These are phyloP conservation scores for Fusarium dlaminii DNA, from an alignment of 2,329 filamentous ascomycete species.

Conservation along the genomic window DNA sequence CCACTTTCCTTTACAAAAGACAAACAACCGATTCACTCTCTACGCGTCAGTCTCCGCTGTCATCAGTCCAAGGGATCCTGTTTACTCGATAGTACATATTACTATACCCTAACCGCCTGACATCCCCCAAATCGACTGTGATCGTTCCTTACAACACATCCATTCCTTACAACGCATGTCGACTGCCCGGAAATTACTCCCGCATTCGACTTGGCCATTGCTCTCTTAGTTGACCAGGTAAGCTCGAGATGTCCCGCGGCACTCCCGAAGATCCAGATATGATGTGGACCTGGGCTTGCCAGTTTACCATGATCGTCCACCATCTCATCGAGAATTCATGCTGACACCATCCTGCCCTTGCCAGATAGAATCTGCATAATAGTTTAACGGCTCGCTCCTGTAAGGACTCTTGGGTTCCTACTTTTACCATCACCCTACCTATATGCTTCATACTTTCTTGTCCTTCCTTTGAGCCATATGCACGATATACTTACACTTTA, in stretches of 20 bases:
- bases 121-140: constrained; percentile 19
- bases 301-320: constrained; percentile 36
- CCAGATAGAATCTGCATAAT: constrained; percentile 40
- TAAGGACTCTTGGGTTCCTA: constrained; percentile 52
- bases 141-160: constrained; percentile 38
- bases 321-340: constrained; percentile 37
- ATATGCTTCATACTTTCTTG: constrained; percentile 54
- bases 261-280: constrained; percentile 46
- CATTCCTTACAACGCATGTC: constrained; percentile 40
- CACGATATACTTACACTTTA: constrained; percentile 39
- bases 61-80: constrained; percentile 27
- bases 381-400: constrained; percentile 40
- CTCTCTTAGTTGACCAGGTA: constrained; percentile 44
- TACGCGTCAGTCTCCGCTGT: constrained; percentile 21
- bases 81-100: constrained; percentile 29
- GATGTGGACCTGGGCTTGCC: constrained; percentile 41
- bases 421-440: constrained; percentile 59
- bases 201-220: constrained; percentile 44
- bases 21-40: constrained; percentile 22
- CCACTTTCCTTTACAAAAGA: constrained; percentile 38
- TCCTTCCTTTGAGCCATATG: constrained; percentile 35
- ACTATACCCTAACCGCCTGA: constrained; percentile 35
- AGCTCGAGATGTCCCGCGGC: constrained; percentile 43
- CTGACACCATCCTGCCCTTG: constrained; percentile 41
- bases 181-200: constrained; percentile 44